Percentiles rank a stretch among this genome's conserved stretches.
phyloP scores from a whole-genome alignment of 495 filamentous ascomycete species.

The Penicillium pancosmium region DNA sequence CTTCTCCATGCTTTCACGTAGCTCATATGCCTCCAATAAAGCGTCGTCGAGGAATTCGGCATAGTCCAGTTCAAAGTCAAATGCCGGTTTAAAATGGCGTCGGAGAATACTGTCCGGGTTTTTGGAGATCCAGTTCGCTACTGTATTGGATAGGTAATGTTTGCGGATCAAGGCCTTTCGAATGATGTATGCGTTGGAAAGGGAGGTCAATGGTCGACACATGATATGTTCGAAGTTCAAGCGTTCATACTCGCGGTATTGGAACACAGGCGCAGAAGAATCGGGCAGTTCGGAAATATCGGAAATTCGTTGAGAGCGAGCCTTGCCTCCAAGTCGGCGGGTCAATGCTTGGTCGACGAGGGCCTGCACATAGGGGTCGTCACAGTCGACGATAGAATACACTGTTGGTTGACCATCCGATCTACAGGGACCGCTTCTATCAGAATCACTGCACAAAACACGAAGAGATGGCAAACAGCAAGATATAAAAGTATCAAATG shows the following conservation, averaged over 20 bases:
- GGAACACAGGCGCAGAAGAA: slow-evolving; percentile 58
- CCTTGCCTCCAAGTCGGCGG: slow-evolving; percentile 54
- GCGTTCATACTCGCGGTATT: slow-evolving; percentile 84
- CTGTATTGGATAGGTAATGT: slow-evolving; percentile 82
- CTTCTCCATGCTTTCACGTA: slow-evolving; percentile 70
- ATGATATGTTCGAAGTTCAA: slow-evolving; percentile 78
- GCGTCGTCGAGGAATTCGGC: slow-evolving; percentile 96
- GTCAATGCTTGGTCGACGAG: slow-evolving; percentile 74
- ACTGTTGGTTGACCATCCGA: slow-evolving; percentile 47
- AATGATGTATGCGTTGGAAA: slow-evolving; percentile 85
- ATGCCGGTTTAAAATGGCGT: slow-evolving; percentile 69
- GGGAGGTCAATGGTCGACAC: slow-evolving; percentile 56
- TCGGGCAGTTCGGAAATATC: slow-evolving; percentile 48
- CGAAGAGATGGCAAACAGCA: slow-evolving; percentile 12
- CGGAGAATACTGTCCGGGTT: slow-evolving; percentile 69
- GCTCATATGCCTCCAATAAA: slow-evolving; percentile 82
- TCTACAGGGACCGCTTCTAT: slow-evolving; percentile 45
- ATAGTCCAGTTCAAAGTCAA: slow-evolving; percentile 92
- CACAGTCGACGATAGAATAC: slow-evolving; percentile 79
- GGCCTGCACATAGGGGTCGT: slow-evolving; percentile 82
- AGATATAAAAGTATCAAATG: slow-evolving; percentile 14
- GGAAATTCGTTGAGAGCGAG: slow-evolving; percentile 45
- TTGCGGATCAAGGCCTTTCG: slow-evolving; percentile 98
- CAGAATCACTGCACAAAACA: slow-evolving; percentile 35
- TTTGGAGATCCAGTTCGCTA: slow-evolving; percentile 80